These are phyloP conservation scores for Aureobasidium sp. DNA, from an alignment of 2,329 filamentous ascomycete species.

Conservation along the genomic window DNA sequence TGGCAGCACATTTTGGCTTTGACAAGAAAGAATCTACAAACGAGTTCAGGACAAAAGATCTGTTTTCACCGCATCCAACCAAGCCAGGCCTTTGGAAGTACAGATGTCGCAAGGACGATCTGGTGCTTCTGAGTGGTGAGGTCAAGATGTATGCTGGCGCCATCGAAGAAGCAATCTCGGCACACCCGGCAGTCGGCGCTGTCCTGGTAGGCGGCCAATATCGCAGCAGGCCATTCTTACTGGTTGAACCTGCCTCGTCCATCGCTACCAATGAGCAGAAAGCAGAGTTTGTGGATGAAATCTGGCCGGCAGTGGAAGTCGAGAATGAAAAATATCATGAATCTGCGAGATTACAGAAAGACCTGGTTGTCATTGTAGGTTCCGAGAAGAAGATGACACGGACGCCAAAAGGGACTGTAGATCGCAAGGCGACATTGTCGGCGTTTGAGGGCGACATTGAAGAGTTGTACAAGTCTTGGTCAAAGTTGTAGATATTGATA, in stretches of 20 bases:
- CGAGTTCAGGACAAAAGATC: constrained; percentile 13
- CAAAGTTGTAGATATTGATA: neutral
- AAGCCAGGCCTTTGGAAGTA: constrained; percentile 12
- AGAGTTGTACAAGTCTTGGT: neutral
- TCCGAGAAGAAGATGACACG: neutral
- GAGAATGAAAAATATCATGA: constrained; percentile 9
- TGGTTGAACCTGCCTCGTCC: neutral
- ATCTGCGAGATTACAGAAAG: neutral
- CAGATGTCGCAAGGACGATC: constrained; percentile 10
- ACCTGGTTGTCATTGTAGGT: neutral
- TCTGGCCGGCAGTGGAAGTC: constrained; percentile 6
- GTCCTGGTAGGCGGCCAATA: constrained; percentile 9
- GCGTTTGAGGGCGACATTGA: constrained; percentile 5
- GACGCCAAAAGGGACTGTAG: constrained; percentile 7
- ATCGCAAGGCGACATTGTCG: neutral
- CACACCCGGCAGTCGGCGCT: neutral
- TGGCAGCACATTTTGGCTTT: neutral
- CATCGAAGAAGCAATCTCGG: constrained; percentile 2
- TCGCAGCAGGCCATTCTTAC: constrained; percentile 9
- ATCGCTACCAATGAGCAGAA: neutral
- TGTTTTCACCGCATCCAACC: constrained; percentile 5
- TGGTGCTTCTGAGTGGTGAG: constrained; percentile 10
- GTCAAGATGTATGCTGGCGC: constrained; percentile 14
- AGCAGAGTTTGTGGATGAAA: constrained; percentile 1
- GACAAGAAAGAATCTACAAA: neutral